Evolutionary conservation across 2,329 filamentous ascomycete genomes (phyloP).

Genomic region (Curvularia sp.): DNA sequence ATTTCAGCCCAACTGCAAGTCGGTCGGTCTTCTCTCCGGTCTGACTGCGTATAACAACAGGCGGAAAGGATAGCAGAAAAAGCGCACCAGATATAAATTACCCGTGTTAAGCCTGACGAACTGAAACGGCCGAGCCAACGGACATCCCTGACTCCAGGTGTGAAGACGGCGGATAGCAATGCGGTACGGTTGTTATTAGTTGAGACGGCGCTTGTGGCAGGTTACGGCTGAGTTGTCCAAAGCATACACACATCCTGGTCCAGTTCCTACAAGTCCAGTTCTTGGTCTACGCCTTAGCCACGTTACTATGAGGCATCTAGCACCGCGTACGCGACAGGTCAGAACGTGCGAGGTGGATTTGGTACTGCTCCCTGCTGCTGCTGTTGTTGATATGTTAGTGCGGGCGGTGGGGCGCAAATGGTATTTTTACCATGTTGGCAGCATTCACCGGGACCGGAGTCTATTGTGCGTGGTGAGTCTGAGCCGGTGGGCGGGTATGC

Average conservation of each 20-base stretch:
- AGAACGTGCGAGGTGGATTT: neutral
- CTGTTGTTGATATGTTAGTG: neutral
- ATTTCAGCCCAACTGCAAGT: neutral
- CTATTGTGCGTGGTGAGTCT: neutral
- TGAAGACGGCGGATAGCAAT: neutral
- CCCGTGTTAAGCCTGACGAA: neutral
- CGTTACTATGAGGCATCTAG: neutral
- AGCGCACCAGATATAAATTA: neutral
- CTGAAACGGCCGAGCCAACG: neutral
- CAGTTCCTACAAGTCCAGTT: neutral
- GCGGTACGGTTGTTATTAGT: neutral
- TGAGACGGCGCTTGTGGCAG: neutral
- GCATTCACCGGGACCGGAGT: neutral
- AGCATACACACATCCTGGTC: neutral
- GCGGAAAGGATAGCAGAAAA: neutral
- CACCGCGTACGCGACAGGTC: neutral
- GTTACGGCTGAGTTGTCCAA: neutral
- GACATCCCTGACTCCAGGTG: neutral
- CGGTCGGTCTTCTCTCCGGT: neutral
- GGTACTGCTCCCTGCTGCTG: neutral
- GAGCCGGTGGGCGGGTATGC: conserved; percentile 4
- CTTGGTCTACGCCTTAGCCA: neutral
- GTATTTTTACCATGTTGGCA: neutral
- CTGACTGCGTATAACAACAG: neutral
- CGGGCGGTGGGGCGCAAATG: neutral